Conservation (phyloP, 1,139 yeast species). For the Hansenula lynferdii region DNA sequence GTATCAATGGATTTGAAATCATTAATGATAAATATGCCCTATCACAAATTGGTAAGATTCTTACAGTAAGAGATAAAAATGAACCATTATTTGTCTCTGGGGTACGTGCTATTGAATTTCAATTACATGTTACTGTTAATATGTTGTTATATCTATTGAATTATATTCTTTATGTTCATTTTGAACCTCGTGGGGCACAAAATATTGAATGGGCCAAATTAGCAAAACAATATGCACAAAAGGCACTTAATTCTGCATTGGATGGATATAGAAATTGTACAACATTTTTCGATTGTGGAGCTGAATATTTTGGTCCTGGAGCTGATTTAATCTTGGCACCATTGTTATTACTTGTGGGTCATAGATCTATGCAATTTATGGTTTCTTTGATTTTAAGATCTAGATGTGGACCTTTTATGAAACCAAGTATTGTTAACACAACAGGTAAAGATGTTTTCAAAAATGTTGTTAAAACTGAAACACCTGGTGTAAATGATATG, state of each 20-base stretch:
- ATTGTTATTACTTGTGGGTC: constrained; percentile 42
- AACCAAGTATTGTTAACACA: constrained; percentile 15
- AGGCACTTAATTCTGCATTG: constrained; percentile 33
- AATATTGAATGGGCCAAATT: constrained; percentile 27
- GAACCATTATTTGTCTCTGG: constrained; percentile 23
- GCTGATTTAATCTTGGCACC: constrained; percentile 41
- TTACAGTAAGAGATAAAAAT: constrained; percentile 18
- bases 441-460: constrained; percentile 12
- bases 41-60: constrained; percentile 30
- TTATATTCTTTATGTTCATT: constrained; percentile 40
- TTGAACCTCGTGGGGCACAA: constrained; percentile 36
- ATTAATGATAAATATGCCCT: constrained; percentile 25
- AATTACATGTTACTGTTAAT: constrained; percentile 35
- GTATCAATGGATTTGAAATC: constrained; percentile 27
- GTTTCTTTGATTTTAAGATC: constrained; percentile 45
- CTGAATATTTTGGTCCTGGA: constrained; percentile 33
- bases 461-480: not conserved
- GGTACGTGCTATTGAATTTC: constrained; percentile 32
- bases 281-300: constrained; percentile 32
- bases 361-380: constrained; percentile 45
- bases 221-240: constrained; percentile 34
- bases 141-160: constrained; percentile 41
- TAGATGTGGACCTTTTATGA: constrained; percentile 36
- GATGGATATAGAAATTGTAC: constrained; percentile 36
- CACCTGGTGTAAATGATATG: constrained; percentile 6